These are phyloP conservation scores for Aspergillus terreus DNA, from an alignment of 2,329 filamentous ascomycete genomes.

Conservation along the genomic window DNA sequence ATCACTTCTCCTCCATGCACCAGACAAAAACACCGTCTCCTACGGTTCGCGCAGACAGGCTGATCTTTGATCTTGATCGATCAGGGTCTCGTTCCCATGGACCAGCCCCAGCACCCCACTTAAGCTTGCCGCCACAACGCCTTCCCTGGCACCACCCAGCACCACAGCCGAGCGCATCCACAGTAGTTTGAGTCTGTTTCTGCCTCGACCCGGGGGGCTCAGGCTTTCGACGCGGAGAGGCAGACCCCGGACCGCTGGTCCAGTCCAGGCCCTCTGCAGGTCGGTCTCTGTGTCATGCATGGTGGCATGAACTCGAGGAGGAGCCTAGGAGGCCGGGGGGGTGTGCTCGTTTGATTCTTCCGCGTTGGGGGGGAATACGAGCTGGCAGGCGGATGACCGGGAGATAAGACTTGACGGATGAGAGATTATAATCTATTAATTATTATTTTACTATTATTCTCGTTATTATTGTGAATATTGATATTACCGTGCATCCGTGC, in stretches of 20 bases:
- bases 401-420: no score
- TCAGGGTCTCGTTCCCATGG: background rate
- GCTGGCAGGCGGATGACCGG: no score
- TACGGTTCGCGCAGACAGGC: background rate
- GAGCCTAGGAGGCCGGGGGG: background rate
- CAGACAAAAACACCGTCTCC: background rate
- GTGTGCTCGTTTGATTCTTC: no score
- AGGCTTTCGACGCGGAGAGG: no score
- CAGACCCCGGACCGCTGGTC: background rate
- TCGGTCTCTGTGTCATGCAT: background rate
- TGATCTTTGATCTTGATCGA: background rate
- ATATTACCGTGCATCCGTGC: no score
- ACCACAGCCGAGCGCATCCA: constrained; percentile 2
- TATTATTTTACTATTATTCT: no score
- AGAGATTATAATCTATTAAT: no score
- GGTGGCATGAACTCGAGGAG: background rate
- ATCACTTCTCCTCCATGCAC: background rate
- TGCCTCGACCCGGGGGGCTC: no score
- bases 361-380: background rate
- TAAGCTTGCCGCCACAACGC: constrained; percentile 6
- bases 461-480: no score
- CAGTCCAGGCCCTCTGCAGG: background rate
- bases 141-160: constrained; percentile 4
- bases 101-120: background rate
- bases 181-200: no score